phyloP scores from a whole-genome alignment of 1,284 basidiomycete genomes.

The Ustilago cynodontis region DNA sequence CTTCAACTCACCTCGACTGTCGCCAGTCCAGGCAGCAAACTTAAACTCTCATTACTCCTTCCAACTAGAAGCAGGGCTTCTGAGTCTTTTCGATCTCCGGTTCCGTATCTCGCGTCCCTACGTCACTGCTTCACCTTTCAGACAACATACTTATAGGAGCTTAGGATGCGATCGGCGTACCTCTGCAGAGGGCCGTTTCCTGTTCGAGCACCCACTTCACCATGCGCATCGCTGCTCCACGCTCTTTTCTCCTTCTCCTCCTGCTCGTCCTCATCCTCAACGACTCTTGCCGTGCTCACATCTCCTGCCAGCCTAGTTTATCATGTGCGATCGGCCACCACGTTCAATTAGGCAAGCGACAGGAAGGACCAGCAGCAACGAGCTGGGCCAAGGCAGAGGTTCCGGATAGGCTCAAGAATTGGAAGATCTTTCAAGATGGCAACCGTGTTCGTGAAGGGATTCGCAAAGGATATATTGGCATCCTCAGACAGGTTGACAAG shows the following conservation, averaged over 20 bases:
- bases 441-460: slow-evolving; percentile 18
- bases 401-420: slow-evolving; percentile 18
- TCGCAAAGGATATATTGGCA: slow-evolving; percentile 20
- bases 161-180: neutral
- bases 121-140: neutral
- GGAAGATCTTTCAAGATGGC: slow-evolving; percentile 35
- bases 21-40: neutral
- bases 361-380: neutral
- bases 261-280: neutral
- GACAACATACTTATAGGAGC: neutral
- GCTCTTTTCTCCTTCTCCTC: neutral
- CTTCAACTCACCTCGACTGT: neutral
- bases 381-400: slow-evolving; percentile 20
- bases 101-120: neutral
- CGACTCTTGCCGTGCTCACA: neutral
- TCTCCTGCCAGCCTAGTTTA: neutral
- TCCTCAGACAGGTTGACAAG: slow-evolving; percentile 19
- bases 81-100: neutral
- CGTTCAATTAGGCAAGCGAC: neutral
- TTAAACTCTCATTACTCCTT: no score
- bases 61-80: no score
- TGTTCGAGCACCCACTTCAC: neutral
- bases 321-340: no score
- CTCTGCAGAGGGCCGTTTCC: neutral
- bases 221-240: neutral